Base-by-base conservation (phyloP, 1,284 basidiomycete species). In the Ustanciosporium gigantosporum region DNA sequence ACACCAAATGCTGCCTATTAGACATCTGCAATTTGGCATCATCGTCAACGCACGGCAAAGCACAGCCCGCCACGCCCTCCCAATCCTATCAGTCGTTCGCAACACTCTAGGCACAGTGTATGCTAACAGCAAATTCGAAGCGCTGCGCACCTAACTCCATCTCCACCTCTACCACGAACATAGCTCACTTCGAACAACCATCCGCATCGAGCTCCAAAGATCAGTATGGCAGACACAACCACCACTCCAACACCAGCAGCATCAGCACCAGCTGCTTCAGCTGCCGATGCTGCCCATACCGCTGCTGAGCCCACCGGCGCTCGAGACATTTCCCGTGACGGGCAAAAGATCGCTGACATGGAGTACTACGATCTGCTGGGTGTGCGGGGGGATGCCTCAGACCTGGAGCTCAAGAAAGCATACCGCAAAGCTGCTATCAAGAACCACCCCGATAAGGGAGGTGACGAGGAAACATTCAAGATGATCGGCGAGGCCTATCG, bases 351-450 rank as follows among this genome's bases (percentile, higher is more conserved):
- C 36, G 74, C 62, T 17, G 73, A 76, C 57, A 76, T 76, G 74
- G 75, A 76, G 41, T 77, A 76, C 66, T 77, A 77, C 61, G 70
- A 76, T 42, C 69, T 77, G n/a, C 71, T 77, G 34, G 59, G 65
- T 37, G 77, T 78, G 38, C 57, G 69, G 32, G 77, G 72, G n/a
- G 62, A 73, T 24, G 69, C 65, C 9, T 61, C 70, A 15, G 89
- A 90, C 65, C 86, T 85, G 4, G 85, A 88, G 51, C 80, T 96
- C 68, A 98, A 97, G 83, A 96, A 93, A 81, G 91, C 90, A 1
- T 97, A 97, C 80, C 83, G 94, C 62, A 95, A 90, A 79, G 87
- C 89, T 60, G 93, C 94, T 19, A 93, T 97, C 83, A 89, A 90
- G 83, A 91, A 91, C 50, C 70, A 82, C 76, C 66, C 72, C 5